A percentile compares a stretch with the other conserved stretches of the same genome.
Evolutionary conservation across 768 basidiomycete species (phyloP).

Genomic region (Pholiota microspora): DNA sequence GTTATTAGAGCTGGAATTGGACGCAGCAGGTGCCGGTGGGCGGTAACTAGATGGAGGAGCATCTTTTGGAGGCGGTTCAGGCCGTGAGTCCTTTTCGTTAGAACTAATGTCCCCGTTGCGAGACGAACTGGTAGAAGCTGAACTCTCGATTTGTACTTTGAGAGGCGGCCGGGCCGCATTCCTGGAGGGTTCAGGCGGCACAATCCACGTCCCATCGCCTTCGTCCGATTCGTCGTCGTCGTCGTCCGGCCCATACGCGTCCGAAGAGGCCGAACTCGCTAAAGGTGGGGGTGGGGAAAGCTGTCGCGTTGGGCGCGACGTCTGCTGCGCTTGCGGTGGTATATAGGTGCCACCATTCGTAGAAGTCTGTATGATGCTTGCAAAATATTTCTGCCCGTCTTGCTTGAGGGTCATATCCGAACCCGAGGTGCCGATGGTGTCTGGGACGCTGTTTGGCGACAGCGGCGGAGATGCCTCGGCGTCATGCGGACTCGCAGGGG

Average conservation of each 20-base stretch:
- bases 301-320: slow-evolving; percentile 12
- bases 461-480: slow-evolving; percentile 27
- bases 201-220: slow-evolving; percentile 34
- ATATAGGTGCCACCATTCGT: neutral
- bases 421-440: slow-evolving; percentile 1
- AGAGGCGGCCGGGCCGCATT: slow-evolving; percentile 39
- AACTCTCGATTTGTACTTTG: slow-evolving; percentile 41
- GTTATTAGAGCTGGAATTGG: neutral
- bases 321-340: slow-evolving; percentile 3
- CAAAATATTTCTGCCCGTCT: slow-evolving; percentile 20
- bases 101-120: neutral
- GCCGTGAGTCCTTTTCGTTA: slow-evolving; percentile 6
- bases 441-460: slow-evolving; percentile 10
- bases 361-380: slow-evolving; percentile 16
- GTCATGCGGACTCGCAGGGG: slow-evolving; percentile 44
- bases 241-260: slow-evolving; percentile 14
- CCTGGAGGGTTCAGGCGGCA: slow-evolving; percentile 21
- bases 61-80: slow-evolving; percentile 11
- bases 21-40: neutral
- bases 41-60: slow-evolving; percentile 8
- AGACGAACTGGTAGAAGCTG: slow-evolving; percentile 13
- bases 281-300: slow-evolving; percentile 6
- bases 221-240: slow-evolving; percentile 51
- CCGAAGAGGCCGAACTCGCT: slow-evolving; percentile 7
- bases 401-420: slow-evolving; percentile 23